Evolutionary conservation across 257 asterid genomes (phyloP).

Genomic region (Forsythia suspensa): DNA sequence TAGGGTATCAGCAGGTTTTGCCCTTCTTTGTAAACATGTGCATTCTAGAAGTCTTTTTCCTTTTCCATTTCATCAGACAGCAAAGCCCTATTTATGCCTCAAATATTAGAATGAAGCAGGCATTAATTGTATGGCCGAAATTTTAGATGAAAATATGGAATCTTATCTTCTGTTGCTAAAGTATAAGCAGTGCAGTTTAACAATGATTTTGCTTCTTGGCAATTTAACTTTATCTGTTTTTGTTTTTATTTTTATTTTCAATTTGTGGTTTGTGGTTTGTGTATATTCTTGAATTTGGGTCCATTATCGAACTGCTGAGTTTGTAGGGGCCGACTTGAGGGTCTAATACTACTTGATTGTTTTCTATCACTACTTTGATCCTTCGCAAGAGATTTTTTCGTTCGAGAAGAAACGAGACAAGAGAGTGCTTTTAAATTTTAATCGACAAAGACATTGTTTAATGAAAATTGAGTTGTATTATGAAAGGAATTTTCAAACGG

Average conservation of each 20-base stretch:
- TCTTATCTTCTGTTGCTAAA: background rate
- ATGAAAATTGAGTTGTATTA: no score
- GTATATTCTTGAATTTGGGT: background rate
- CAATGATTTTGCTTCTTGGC: background rate
- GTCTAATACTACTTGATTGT: no score
- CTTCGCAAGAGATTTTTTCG: no score
- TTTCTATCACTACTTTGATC: no score
- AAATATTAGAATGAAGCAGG: background rate
- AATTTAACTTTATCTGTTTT: background rate
- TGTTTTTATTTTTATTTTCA: background rate
- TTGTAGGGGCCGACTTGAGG: no score
- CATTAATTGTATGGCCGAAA: slow-evolving; percentile 7
- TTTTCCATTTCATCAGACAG: slow-evolving; percentile 1
- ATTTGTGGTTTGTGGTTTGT: background rate
- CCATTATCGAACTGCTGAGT: background rate
- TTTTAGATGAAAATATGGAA: background rate
- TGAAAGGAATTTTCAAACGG: no score
- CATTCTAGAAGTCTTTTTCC: slow-evolving; percentile 4
- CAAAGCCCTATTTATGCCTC: background rate
- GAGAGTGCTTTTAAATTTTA: no score
- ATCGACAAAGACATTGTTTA: no score
- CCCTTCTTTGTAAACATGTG: background rate
- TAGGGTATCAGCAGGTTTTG: slow-evolving; percentile 10
- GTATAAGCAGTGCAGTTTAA: background rate
- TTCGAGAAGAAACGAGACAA: no score